Percentiles rank a stretch among this genome's conserved stretches.
phyloP scores from a whole-genome alignment of 352 stramenopile genomes.

The Phytophthora tentaculata region DNA sequence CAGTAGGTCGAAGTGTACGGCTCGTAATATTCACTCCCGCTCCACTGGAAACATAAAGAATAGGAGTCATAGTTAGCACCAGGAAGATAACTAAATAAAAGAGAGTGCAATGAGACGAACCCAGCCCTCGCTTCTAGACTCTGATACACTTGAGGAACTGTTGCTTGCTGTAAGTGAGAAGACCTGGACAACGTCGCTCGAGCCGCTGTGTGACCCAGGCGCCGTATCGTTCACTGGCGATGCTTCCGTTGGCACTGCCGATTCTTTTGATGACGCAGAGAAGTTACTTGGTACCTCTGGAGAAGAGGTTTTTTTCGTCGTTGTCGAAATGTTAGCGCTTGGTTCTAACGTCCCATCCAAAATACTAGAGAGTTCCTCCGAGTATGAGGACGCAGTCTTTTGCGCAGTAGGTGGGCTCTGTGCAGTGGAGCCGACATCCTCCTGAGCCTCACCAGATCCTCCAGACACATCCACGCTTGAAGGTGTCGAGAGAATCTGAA shows the following conservation, averaged over 20 bases:
- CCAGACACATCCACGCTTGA: constrained; percentile 8
- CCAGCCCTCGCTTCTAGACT: constrained; percentile 21
- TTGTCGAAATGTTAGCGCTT: constrained; percentile 7
- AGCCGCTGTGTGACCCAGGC: constrained; percentile 8
- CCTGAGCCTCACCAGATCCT: constrained; percentile 5
- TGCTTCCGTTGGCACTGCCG: constrained; percentile 28
- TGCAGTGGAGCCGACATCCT: constrained; percentile 14
- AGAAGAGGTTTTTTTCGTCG: constrained; percentile 8
- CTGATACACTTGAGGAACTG: constrained; percentile 30
- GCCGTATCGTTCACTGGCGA: constrained; percentile 18
- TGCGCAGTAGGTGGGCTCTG: constrained; percentile 1
- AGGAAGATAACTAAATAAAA: neutral
- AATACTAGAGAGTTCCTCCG: constrained; percentile 20
- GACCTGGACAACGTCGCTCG: constrained; percentile 31
- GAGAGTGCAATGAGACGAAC: constrained; percentile 18
- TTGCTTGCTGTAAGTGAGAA: constrained; percentile 35
- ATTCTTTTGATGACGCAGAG: constrained; percentile 7
- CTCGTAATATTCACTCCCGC: constrained; percentile 18
- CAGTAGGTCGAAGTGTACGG: constrained; percentile 75
- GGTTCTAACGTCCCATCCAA: neutral
- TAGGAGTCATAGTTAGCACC: constrained; percentile 8
- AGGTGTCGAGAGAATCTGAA: neutral
- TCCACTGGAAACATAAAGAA: constrained; percentile 21
- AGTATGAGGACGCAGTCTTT: constrained; percentile 7
- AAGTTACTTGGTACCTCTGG: constrained; percentile 8